Conservation (phyloP, 2,329 filamentous ascomycete genomes). For the Talaromyces sp. region DNA sequence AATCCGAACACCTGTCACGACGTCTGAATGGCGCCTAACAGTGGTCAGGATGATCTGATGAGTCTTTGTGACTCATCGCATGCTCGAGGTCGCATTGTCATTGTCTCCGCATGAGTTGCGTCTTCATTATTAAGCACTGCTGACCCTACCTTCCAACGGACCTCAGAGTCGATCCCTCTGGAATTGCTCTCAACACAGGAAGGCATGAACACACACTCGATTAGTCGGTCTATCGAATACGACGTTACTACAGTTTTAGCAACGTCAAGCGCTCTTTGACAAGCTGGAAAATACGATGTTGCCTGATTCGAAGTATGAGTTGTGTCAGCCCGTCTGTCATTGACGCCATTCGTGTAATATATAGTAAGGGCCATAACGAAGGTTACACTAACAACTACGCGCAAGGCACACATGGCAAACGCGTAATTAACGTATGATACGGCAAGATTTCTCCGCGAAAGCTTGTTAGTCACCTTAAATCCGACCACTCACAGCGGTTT, state of each 20-base stretch:
- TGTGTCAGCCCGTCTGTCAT: neutral
- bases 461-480: neutral
- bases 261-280: neutral
- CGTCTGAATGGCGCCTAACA: neutral
- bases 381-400: neutral
- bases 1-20: neutral
- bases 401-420: neutral
- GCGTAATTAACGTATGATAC: neutral
- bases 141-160: neutral
- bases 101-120: neutral
- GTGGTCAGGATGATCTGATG: neutral
- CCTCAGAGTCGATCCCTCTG: neutral
- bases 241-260: neutral
- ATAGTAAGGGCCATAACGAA: neutral
- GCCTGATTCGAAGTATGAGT: neutral
- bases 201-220: neutral
- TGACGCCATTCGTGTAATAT: neutral
- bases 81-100: neutral
- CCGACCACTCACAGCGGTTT: constrained; percentile 1
- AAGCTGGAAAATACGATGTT: neutral
- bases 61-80: neutral
- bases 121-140: neutral
- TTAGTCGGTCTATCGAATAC: neutral
- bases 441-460: constrained; percentile 1
- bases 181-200: neutral